Evolutionary conservation across 2,329 filamentous ascomycete genomes (phyloP), one percentile per base, ranked within the genome.

Genomic region (Clarireedia homoeocarpa): DNA sequence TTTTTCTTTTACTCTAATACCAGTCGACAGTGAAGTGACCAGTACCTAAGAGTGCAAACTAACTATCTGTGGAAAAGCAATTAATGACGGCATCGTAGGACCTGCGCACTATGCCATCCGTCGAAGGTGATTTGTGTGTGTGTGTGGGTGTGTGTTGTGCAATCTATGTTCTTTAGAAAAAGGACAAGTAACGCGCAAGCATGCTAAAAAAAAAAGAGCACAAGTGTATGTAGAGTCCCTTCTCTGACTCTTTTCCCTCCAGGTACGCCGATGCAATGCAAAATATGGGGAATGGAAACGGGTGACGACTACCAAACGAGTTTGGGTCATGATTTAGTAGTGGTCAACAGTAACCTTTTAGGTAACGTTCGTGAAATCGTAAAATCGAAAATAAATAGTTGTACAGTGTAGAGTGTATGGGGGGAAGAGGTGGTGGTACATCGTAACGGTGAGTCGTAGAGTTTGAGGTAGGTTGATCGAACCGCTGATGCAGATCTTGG

Each of bases 11-110:
- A 10, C 17, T 23, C 17, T 20, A 17, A 17, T 23, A 23, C 36
- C 23, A 23, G 23, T 38, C 47, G 17, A 34, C 15, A 26, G 7
- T 15, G 6, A 36, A 26, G n/a, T 27, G 27, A 49, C 23, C n/a
- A 49, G 17, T 12, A 36, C 47, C 6, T 5, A 38, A 48, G 47
- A 49, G 47, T 9, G 40, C 10, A 44, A 34, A 49, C n/a, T 49
- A 49, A 49, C 47, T 49, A 50, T 59, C 44, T 47, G 39, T 42
- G 39, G 45, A 61, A 59, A 63, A 61, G 56, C 61, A 66, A 71
- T 74, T 74, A 73, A 49, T 63, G 69, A 72, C 71, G 70, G 69
- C 71, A 71, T 68, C 64, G 67, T 69, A 67, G 36, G 71, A 70
- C 71, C 69, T 69, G 72, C 70, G 70, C 69, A 70, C 47, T 68